Base-by-base conservation (phyloP, 805 yeast genomes). In the Tetrapisispora arboricola region DNA sequence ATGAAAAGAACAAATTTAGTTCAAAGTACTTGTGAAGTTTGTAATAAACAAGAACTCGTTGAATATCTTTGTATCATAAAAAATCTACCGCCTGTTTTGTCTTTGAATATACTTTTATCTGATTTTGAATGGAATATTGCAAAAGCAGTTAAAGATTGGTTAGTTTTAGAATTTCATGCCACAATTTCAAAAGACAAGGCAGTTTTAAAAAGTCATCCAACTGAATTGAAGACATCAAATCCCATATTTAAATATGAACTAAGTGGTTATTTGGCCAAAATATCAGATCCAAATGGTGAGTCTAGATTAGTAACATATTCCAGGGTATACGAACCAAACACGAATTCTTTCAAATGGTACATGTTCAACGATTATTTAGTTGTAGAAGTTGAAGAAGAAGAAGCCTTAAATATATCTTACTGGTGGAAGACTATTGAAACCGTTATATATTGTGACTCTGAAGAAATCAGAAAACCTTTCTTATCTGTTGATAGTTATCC, bases 351-450 rank as follows among this genome's bases (percentile, higher is more conserved):
- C 39, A 58, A 58, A 24, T 92, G 98, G 98, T 76, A 71, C 53
- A 59, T 92, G 55, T 86, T 92, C 59, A 92, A 92, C 56, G 97
- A 92, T 60, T 92, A 90, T 61, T 65, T 92, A 48, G 97, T 88
- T 13, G 73, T 76, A 50, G 79, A 77, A 19, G 70, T 92, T 1
- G 70, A 80, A 1, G 84, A 80, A 49, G 72, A 71, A 12, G 96
- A 92, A 50, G 96, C 84, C 0, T 68, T 87, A 36, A 76, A 86
- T 55, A 61, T 86, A 36, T 64, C 77, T 1, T 68, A 71, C 37
- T 69, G 80, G 66, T 88, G 96, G 95, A 92, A 92, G 57, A 75
- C 75, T 25, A 95, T 96, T 1, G 78, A 82, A 15, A 66, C 81
- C 21, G 64, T 84, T 13, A 58, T 82, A 17, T 90, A 86, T 54